These are phyloP conservation scores for Adansonia rubrostipa DNA, from an alignment of 441 rosid genomes.

Conservation along the genomic window DNA sequence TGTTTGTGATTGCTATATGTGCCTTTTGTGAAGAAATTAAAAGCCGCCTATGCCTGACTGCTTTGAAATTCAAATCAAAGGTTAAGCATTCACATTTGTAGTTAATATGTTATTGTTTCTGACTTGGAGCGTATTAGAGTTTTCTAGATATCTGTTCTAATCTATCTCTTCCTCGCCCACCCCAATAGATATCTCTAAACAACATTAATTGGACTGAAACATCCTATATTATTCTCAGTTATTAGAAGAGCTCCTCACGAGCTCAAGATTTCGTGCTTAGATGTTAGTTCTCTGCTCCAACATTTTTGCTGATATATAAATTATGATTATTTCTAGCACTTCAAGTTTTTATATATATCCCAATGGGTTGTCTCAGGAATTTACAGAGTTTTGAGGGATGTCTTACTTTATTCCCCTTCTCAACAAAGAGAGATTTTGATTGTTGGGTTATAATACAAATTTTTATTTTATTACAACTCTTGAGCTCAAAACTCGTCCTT, in stretches of 20 bases:
- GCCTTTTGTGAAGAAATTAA: conserved; percentile 6
- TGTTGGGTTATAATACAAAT: conserved; percentile 1
- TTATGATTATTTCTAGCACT: neutral
- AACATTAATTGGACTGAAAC: conserved; percentile 31
- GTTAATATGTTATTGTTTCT: neutral
- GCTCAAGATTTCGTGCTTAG: conserved; percentile 97
- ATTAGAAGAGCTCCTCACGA: conserved; percentile 99
- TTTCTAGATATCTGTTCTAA: neutral
- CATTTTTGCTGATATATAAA: conserved; percentile 23
- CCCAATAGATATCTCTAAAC: conserved; percentile 12
- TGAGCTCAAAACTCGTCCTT: neutral
- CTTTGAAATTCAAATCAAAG: neutral
- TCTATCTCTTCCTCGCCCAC: conserved; percentile 8
- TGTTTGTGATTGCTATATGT: neutral
- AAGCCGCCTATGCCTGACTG: neutral
- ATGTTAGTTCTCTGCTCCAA: conserved; percentile 60
- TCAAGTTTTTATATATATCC: neutral
- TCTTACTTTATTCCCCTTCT: conserved; percentile 9
- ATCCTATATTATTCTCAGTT: conserved; percentile 49
- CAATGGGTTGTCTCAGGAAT: neutral
- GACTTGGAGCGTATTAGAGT: conserved; percentile 1
- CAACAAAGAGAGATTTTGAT: neutral
- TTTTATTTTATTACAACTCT: neutral
- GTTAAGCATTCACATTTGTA: neutral
- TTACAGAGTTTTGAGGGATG: neutral